A percentile compares a stretch with the other conserved stretches of the same genome.
Conservation (phyloP, 1,139 yeast species). For the Debaryomycetaceae sp. region DNA sequence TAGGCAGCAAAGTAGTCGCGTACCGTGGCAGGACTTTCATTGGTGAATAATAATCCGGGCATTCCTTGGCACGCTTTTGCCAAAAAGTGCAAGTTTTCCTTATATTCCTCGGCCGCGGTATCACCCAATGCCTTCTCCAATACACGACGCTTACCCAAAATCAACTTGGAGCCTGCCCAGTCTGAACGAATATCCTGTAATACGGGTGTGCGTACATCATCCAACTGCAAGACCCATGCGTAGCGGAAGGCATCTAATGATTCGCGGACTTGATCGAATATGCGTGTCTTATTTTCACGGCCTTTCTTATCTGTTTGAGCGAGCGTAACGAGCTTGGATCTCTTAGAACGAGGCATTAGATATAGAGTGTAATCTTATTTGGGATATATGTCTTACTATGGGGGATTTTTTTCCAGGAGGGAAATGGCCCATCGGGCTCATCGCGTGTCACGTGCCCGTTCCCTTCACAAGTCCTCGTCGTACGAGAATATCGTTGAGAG, state of each 20-base stretch:
- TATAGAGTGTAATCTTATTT: too few species aligned
- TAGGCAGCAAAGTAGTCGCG: conserved; percentile 71
- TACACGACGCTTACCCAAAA: conserved; percentile 88
- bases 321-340: conserved; percentile 88
- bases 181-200: conserved; percentile 85
- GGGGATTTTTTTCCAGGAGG: too few species aligned
- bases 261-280: conserved; percentile 81
- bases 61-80: conserved; percentile 56
- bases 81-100: conserved; percentile 67
- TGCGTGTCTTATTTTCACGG: conserved; percentile 79
- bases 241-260: conserved; percentile 68
- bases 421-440: too few species aligned
- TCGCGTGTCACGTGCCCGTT: too few species aligned
- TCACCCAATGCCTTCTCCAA: conserved; percentile 88
- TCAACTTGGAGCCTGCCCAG: conserved; percentile 82
- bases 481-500: too few species aligned
- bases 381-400: too few species aligned
- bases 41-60: conserved; percentile 79
- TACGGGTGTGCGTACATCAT: conserved; percentile 93
- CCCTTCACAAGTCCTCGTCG: too few species aligned
- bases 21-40: conserved; percentile 80
- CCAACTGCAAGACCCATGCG: conserved; percentile 78
- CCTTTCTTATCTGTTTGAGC: conserved; percentile 96
- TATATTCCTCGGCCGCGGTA: conserved; percentile 79
- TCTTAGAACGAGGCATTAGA: conserved; percentile 97